A percentile compares a stretch with the other conserved stretches of the same genome.
Conservation (phyloP, 1,284 basidiomycete genomes). For the Apiotrichum sp. region DNA sequence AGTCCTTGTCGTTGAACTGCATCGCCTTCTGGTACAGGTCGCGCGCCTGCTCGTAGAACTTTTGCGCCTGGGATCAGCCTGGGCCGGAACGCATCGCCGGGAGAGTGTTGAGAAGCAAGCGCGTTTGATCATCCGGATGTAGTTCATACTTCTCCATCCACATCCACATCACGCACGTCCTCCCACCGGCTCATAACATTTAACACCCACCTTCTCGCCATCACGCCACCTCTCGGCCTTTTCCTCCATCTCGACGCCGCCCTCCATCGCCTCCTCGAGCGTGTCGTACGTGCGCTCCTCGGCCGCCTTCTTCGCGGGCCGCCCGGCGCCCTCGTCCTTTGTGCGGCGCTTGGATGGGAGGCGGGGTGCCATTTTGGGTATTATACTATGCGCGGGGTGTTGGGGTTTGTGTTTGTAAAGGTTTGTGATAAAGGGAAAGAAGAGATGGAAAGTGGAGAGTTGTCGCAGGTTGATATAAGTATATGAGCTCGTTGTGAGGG, state of each 20-base stretch:
- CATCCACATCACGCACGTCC: background rate
- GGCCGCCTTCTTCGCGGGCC: slow-evolving; percentile 25
- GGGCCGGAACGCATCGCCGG: background rate
- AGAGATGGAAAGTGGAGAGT: too few species aligned
- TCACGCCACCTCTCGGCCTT: slow-evolving; percentile 46
- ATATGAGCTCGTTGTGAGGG: too few species aligned
- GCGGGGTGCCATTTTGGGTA: slow-evolving; percentile 3
- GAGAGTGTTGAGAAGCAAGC: background rate
- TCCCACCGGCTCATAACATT: background rate
- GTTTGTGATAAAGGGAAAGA: too few species aligned
- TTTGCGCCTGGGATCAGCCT: slow-evolving; percentile 18
- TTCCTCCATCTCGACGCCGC: slow-evolving; percentile 46
- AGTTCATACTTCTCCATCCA: too few species aligned
- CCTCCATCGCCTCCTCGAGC: slow-evolving; percentile 46
- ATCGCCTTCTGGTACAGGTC: slow-evolving; percentile 44
- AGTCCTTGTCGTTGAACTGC: slow-evolving; percentile 27
- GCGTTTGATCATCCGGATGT: background rate
- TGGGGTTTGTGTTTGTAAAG: background rate
- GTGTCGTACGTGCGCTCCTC: slow-evolving; percentile 43
- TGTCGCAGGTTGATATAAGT: too few species aligned
- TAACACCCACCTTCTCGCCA: slow-evolving; percentile 42
- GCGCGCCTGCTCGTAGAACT: slow-evolving; percentile 43
- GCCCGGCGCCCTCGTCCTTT: slow-evolving; percentile 18
- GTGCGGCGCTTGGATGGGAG: slow-evolving; percentile 11
- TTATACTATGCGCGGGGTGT: background rate